These are phyloP conservation scores for Leersia perrieri DNA, from an alignment of 176 grass and related monocot species.

Conservation along the genomic window DNA sequence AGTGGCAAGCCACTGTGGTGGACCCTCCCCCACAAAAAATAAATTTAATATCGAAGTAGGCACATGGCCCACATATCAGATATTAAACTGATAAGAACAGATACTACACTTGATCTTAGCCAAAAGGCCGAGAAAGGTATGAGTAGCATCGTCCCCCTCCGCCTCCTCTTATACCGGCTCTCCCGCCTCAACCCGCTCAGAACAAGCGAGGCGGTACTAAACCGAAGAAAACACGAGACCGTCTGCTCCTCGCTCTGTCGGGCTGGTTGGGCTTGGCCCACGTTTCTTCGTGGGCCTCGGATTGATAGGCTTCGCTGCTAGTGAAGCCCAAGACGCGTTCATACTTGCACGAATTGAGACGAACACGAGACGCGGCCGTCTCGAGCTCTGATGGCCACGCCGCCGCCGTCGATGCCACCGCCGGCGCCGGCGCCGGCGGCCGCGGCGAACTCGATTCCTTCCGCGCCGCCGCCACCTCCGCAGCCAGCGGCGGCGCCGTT, in stretches of 20 bases:
- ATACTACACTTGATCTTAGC: conserved; percentile 86
- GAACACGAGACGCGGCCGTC: not conserved
- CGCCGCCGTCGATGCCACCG: conserved; percentile 9
- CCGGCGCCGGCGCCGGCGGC: conserved; percentile 6
- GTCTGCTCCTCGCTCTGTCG: too few species aligned
- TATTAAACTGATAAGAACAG: conserved; percentile 95
- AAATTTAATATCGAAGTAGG: conserved; percentile 69
- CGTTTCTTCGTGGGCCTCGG: too few species aligned
- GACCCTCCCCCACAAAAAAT: conserved; percentile 39
- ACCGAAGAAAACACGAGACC: not conserved
- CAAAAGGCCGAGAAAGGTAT: conserved; percentile 90
- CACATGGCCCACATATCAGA: conserved; percentile 54
- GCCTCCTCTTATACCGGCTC: not conserved
- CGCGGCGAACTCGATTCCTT: not conserved
- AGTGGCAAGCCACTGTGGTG: conserved; percentile 20
- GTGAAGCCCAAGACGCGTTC: not conserved
- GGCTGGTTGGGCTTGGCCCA: not conserved
- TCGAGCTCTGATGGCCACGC: conserved; percentile 37
- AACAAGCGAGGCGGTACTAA: conserved; percentile 5
- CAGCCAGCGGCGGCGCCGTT: not conserved
- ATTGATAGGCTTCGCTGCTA: not conserved
- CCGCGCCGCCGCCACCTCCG: not conserved
- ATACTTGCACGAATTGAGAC: too few species aligned
- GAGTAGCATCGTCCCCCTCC: not conserved
- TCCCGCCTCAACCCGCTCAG: not conserved